Evolutionary conservation across 768 basidiomycete species (phyloP).

Genomic region (Tulasnella sp.): DNA sequence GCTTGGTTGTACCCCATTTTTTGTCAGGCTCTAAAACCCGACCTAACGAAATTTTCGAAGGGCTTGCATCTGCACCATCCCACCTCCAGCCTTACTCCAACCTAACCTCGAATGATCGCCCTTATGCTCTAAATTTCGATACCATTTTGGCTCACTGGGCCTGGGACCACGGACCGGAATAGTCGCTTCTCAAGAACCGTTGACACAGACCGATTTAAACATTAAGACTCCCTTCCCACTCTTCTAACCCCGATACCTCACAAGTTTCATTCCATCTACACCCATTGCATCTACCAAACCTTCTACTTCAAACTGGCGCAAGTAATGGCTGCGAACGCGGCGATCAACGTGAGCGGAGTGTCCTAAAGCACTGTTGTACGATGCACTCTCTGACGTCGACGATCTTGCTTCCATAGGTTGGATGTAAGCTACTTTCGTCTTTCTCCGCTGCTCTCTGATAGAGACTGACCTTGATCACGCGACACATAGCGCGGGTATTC

Average conservation of each 20-base stretch:
- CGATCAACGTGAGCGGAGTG: not conserved
- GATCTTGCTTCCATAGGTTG: not conserved
- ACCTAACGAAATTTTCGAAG: not conserved
- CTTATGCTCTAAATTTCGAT: conserved; percentile 2
- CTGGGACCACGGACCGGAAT: not conserved
- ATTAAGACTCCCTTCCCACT: not conserved
- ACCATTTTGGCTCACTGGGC: not conserved
- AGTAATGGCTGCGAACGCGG: conserved; percentile 7
- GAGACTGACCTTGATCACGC: not conserved
- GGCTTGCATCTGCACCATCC: not conserved
- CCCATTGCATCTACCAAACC: not conserved
- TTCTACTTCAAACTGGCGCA: not conserved
- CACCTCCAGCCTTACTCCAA: not conserved
- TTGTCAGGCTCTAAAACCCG: not conserved
- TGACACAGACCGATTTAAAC: not conserved
- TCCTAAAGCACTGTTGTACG: not conserved
- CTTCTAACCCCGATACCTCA: not conserved
- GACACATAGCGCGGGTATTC: conserved; percentile 9
- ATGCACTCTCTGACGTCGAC: not conserved
- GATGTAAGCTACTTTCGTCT: not conserved
- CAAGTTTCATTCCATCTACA: not conserved
- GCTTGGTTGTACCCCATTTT: not conserved
- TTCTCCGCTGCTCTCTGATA: not conserved
- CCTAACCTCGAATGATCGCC: not conserved
- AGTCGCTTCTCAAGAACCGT: not conserved